Evolutionary conservation across 2,329 filamentous ascomycete genomes (phyloP).

Genomic region (Emergomyces africanus): DNA sequence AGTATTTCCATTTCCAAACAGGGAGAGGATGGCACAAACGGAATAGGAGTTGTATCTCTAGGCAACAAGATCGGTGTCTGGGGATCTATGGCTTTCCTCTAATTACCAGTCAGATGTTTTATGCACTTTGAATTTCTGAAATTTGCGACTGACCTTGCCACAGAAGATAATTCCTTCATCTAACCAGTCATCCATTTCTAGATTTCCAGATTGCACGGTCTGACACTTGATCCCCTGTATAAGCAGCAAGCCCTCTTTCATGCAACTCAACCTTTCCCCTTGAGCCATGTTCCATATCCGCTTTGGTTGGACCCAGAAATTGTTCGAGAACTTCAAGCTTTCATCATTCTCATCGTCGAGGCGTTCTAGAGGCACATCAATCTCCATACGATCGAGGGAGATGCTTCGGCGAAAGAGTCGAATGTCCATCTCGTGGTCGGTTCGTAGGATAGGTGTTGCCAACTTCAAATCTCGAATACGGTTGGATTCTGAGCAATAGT

Average conservation of each 20-base stretch:
- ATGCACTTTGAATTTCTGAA: neutral
- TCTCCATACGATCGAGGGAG: slow-evolving; percentile 16
- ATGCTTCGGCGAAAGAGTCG: slow-evolving; percentile 21
- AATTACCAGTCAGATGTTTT: neutral
- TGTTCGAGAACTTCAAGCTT: slow-evolving; percentile 28
- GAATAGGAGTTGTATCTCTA: slow-evolving; percentile 27
- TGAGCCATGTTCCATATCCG: slow-evolving; percentile 10
- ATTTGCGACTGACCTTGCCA: neutral
- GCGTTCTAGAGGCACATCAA: slow-evolving; percentile 23
- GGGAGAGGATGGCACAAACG: slow-evolving; percentile 29
- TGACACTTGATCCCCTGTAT: slow-evolving; percentile 21
- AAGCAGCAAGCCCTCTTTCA: slow-evolving; percentile 12
- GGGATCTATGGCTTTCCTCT: slow-evolving; percentile 19
- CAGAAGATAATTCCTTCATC: neutral
- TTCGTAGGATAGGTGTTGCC: slow-evolving; percentile 35
- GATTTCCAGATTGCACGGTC: slow-evolving; percentile 4
- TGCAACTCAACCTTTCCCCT: slow-evolving; percentile 17
- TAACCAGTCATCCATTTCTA: slow-evolving; percentile 14
- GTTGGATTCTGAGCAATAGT: slow-evolving; percentile 13
- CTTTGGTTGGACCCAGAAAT: slow-evolving; percentile 19
- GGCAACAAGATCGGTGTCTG: slow-evolving; percentile 39
- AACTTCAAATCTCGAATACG: slow-evolving; percentile 22
- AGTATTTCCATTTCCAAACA: slow-evolving; percentile 24
- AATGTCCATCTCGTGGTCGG: slow-evolving; percentile 35
- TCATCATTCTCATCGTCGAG: slow-evolving; percentile 31